Evolutionary conservation across 768 basidiomycete genomes (phyloP).

Genomic region (Boletus subcaerulescens): DNA sequence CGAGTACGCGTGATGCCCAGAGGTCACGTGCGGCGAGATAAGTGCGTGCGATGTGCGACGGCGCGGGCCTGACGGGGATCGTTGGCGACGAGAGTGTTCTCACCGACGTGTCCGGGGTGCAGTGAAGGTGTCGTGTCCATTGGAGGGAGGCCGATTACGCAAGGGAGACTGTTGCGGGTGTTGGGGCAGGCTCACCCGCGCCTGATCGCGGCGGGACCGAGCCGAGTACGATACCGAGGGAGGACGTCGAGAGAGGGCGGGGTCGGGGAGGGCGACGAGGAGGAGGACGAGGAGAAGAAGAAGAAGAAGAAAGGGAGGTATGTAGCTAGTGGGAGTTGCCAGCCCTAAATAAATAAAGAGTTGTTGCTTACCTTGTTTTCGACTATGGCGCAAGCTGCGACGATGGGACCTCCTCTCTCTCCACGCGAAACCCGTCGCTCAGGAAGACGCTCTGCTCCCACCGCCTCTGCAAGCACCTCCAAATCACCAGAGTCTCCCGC

Average conservation of each 20-base stretch:
- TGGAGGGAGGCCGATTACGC: constrained; percentile 2
- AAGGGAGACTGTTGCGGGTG: not conserved
- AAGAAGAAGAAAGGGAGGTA: not conserved
- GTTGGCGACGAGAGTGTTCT: constrained; percentile 1
- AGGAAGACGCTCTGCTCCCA: constrained; percentile 67
- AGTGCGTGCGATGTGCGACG: constrained; percentile 13
- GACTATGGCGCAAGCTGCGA: constrained; percentile 59
- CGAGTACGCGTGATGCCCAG: constrained; percentile 2
- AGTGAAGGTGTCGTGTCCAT: not conserved
- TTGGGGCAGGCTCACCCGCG: not conserved
- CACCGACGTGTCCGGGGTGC: constrained; percentile 5
- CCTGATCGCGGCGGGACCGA: constrained; percentile 19
- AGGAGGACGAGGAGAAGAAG: not conserved
- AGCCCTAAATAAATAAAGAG: constrained; percentile 37
- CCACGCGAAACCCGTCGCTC: constrained; percentile 77
- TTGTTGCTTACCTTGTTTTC: constrained; percentile 6
- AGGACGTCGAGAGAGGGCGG: not conserved
- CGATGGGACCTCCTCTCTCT: constrained; percentile 77
- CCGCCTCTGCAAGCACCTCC: constrained; percentile 61
- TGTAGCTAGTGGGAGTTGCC: constrained; percentile 23
- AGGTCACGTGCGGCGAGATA: constrained; percentile 30
- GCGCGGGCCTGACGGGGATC: constrained; percentile 10
- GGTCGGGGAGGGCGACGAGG: not conserved
- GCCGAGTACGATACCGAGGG: not conserved
- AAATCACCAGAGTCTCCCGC: constrained; percentile 72